Base-by-base conservation (phyloP, 176 grass and related monocot species). In the maize (Zea mays) region DNA sequence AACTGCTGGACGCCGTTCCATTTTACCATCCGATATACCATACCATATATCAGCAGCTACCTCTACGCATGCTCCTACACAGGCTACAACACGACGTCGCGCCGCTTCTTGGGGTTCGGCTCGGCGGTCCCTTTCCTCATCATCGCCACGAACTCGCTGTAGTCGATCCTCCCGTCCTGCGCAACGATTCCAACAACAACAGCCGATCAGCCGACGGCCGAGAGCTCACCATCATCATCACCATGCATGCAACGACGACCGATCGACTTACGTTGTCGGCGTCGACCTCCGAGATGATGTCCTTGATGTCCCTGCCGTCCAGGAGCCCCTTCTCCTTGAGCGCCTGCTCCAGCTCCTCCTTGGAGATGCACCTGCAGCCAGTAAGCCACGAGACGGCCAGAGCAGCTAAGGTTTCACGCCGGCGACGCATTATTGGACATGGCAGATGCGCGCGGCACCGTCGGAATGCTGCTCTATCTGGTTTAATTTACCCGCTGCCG, bases 131-230 rank as follows among this genome's bases (percentile, higher is more conserved):
- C 92, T 83, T 96, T 96, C 85, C 79, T 76, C 92, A 96, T 96
- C 92, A 96, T 96, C 4, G 89, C 86, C 80, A 68, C 78, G 83
- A 92, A 96, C 85, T 96, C 92, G 21, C 72, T 82, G 81, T 96
- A 96, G 80, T 96, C 74, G 64, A 92, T 96, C 87, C 89, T 90
- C 75, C 92, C 92, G 68, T 96, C 92, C 92, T 92, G 84, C n/a
- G 5, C 3, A 83, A 73, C 10, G 2, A n/a, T n/a, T n/a, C n/a
- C n/a, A n/a, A n/a, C n/a, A n/a, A n/a, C n/a, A n/a, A n/a, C n/a
- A n/a, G n/a, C 8, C 38, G 16, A 77, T 70, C 17, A 85, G 43
- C 27, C 20, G n/a, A n/a, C n/a, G n/a, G n/a, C n/a, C n/a, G n/a
- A n/a, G 3, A 38, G 37, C 37, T 38, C 37, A 38, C 4, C 37